These are phyloP conservation scores for Aphanomyces euteiches DNA, from an alignment of 352 stramenopile genomes.

Conservation along the genomic window DNA sequence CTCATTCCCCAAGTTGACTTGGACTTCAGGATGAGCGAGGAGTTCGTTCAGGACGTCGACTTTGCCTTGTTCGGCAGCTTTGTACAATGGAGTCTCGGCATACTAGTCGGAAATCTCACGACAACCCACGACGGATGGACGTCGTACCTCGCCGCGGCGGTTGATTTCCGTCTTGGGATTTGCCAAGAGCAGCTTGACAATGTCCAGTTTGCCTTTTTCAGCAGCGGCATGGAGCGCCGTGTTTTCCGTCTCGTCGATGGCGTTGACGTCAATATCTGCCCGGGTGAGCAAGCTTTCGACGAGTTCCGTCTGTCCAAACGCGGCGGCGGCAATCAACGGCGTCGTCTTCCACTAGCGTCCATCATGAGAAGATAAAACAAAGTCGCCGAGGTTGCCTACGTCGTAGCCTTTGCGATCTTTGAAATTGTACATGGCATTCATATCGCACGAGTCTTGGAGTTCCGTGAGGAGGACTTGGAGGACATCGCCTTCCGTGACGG, in stretches of 20 bases:
- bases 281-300: constrained; percentile 1
- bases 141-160: constrained; percentile 14
- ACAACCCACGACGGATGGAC: constrained; percentile 58
- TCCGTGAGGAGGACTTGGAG: constrained; percentile 11
- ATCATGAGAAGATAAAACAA: background rate
- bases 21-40: constrained; percentile 42
- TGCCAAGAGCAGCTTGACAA: background rate
- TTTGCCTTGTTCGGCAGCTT: constrained; percentile 69
- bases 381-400: background rate
- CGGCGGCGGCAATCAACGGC: constrained; percentile 2
- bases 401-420: background rate
- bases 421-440: constrained; percentile 10
- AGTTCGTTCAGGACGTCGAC: constrained; percentile 69
- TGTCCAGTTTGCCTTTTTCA: constrained; percentile 6
- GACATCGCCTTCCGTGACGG: constrained; percentile 5
- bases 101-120: constrained; percentile 60
- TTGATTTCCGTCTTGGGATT: constrained; percentile 15
- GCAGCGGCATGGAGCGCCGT: constrained; percentile 15
- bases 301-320: constrained; percentile 6
- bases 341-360: constrained; percentile 1
- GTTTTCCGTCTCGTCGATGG: constrained; percentile 5
- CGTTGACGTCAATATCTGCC: constrained; percentile 18
- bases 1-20: constrained; percentile 18
- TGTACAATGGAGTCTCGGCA: constrained; percentile 68
- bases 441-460: background rate